Base-by-base conservation (phyloP, 2,329 filamentous ascomycete genomes). In the Penicillium olsonii region DNA sequence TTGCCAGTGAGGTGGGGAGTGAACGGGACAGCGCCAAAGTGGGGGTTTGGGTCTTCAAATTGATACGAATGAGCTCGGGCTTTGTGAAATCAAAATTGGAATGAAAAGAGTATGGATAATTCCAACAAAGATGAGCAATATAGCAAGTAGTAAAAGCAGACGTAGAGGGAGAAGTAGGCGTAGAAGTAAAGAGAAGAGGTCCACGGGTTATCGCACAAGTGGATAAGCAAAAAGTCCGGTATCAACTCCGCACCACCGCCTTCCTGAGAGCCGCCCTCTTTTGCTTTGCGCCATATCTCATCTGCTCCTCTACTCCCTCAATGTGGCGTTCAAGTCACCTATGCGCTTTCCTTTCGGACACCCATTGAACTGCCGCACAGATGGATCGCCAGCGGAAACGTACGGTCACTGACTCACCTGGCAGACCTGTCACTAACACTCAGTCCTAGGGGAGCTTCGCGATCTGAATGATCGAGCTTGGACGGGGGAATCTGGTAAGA, bases 391-490 rank as follows among this genome's bases (percentile, higher is more conserved):
- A 69, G 65, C 71, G 73, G 62, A 78, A 78, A 71, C 73, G 76
- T 78, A 73, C 45, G 26, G 27, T 42, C 40, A 24, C 26, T 26
- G 40, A 31, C 38, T 24, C 26, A 15, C 22, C 18, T 33, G 38
- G 35, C 27, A 29, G 31, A 24, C 17, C 7, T 4, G 29, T 31
- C 27, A 52, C 39, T 42, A 19, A 34, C 37, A 20, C 45, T 68
- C 22, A 14, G 24, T 38, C 2, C n/a, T 26, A 96, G 91, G 90
- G 78, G 89, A 96, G 78, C 81, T 97, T 75, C 89, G 91, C 78
- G 83, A 87, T 75, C 79, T 95, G 66, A 99, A 99, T 72, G 82
- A 85, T 68, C 84, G 84, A 74, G 89, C 87, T 55, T 99, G 94
- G 94, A 81, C 87, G 68, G 92, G 90, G 66, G 90, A 96, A 65